phyloP scores from a whole-genome alignment of 2,329 filamentous ascomycete genomes.

The Cladobotryum mycophilum region DNA sequence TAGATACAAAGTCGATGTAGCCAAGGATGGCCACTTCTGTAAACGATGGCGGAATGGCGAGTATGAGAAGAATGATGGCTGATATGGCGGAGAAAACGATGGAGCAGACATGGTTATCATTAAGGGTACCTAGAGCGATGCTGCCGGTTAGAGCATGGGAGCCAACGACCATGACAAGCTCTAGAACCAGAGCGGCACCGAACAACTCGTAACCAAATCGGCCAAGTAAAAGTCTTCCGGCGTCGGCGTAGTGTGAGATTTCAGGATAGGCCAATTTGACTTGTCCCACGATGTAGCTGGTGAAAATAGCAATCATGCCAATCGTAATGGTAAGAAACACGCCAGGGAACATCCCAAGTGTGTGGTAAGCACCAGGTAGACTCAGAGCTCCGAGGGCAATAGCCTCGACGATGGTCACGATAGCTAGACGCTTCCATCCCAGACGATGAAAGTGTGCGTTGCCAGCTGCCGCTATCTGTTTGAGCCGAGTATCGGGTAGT shows the following conservation, averaged over 20 bases:
- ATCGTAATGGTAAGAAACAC: slow-evolving; percentile 29
- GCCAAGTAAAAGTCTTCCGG: slow-evolving; percentile 52
- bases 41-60: slow-evolving; percentile 35
- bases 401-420: slow-evolving; percentile 45
- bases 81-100: slow-evolving; percentile 32
- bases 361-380: slow-evolving; percentile 38
- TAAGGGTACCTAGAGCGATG: slow-evolving; percentile 57
- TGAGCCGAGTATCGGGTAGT: slow-evolving; percentile 29
- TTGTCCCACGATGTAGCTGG: slow-evolving; percentile 33
- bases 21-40: slow-evolving; percentile 36
- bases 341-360: slow-evolving; percentile 31
- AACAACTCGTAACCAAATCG: slow-evolving; percentile 50
- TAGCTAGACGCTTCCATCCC: slow-evolving; percentile 45
- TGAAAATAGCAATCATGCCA: slow-evolving; percentile 32
- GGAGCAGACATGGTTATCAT: slow-evolving; percentile 39
- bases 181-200: slow-evolving; percentile 50
- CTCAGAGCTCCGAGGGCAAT: slow-evolving; percentile 44
- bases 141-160: slow-evolving; percentile 60
- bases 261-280: slow-evolving; percentile 40
- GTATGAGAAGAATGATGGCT: slow-evolving; percentile 30
- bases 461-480: slow-evolving; percentile 35
- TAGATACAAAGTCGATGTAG: slow-evolving; percentile 48
- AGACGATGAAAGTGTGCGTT: slow-evolving; percentile 40
- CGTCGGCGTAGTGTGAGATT: slow-evolving; percentile 58
- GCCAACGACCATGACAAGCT: slow-evolving; percentile 59